Conservation (phyloP, 345 rosid genomes). For the Rhodamnia argentea region DNA sequence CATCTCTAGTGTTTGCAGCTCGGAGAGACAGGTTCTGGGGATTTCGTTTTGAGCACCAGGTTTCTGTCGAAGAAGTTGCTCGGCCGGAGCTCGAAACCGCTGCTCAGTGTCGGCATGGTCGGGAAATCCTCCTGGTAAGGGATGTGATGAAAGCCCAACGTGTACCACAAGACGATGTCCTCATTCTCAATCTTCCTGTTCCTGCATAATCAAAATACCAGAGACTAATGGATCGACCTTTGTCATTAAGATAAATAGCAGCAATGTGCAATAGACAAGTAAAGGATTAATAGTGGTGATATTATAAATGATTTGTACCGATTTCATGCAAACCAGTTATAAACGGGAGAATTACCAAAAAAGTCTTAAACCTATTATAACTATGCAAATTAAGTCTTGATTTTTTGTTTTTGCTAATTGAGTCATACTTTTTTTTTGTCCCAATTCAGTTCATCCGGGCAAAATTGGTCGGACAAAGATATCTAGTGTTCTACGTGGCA, state of each 20-base stretch:
- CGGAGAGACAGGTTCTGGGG: background rate
- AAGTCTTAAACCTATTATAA: too few relatives aligned
- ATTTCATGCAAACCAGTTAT: background rate
- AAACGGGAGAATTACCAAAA: background rate
- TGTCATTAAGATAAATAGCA: background rate
- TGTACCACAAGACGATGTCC: conserved; percentile 66
- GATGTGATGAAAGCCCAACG: conserved; percentile 58
- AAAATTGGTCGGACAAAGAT: too few relatives aligned
- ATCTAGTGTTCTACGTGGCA: too few relatives aligned
- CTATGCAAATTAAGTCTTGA: too few relatives aligned
- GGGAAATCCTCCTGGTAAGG: conserved; percentile 81
- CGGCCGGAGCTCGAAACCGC: conserved; percentile 54
- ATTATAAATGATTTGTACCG: background rate
- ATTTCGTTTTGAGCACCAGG: conserved; percentile 38
- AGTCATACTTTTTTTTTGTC: too few relatives aligned
- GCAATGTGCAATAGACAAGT: background rate
- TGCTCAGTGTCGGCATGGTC: conserved; percentile 54
- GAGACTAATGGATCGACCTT: background rate
- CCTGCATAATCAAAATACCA: conserved; percentile 11
- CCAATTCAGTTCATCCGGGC: too few relatives aligned
- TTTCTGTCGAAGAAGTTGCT: conserved; percentile 61
- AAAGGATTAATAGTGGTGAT: background rate
- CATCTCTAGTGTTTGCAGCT: background rate
- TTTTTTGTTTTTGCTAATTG: too few relatives aligned
- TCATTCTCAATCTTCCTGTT: conserved; percentile 41